Evolutionary conservation across 306 rosid genomes (phyloP).

Genomic region (Biancaea sappan): DNA sequence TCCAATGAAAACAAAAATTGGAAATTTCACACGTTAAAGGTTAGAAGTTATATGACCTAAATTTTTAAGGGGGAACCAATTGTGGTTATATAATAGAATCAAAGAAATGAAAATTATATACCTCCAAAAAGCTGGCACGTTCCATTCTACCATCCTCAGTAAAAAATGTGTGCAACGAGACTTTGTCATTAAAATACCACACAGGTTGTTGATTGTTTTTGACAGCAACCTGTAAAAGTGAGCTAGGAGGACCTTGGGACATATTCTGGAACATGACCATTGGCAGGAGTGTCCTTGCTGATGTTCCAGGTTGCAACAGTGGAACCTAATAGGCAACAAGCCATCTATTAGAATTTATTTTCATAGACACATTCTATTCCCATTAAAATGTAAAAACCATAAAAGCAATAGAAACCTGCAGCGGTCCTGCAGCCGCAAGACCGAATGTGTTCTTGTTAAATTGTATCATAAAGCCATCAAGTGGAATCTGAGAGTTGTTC

Average conservation of each 20-base stretch:
- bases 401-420: constrained; percentile 61
- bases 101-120: constrained; percentile 39
- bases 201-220: constrained; percentile 95
- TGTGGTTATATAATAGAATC: background rate
- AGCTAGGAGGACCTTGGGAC: constrained; percentile 98
- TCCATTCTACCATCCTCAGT: constrained; percentile 98
- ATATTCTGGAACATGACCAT: constrained; percentile 89
- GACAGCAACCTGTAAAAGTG: constrained; percentile 87
- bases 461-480: constrained; percentile 98
- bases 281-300: constrained; percentile 72
- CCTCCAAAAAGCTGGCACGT: constrained; percentile 91
- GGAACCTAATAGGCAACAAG: constrained; percentile 64
- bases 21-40: constrained; percentile 1
- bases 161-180: constrained; percentile 70
- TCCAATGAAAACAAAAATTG: background rate
- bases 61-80: constrained; percentile 1
- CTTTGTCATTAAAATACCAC: constrained; percentile 89
- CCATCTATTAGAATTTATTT: constrained; percentile 23
- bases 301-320: constrained; percentile 78
- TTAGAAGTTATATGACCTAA: background rate
- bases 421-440: constrained; percentile 89
- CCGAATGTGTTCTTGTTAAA: constrained; percentile 97
- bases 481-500: constrained; percentile 76
- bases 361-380: constrained; percentile 7
- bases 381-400: constrained; percentile 4